Evolutionary conservation across 2,329 filamentous ascomycete genomes (phyloP).

Genomic region (Alternaria brassicae): DNA sequence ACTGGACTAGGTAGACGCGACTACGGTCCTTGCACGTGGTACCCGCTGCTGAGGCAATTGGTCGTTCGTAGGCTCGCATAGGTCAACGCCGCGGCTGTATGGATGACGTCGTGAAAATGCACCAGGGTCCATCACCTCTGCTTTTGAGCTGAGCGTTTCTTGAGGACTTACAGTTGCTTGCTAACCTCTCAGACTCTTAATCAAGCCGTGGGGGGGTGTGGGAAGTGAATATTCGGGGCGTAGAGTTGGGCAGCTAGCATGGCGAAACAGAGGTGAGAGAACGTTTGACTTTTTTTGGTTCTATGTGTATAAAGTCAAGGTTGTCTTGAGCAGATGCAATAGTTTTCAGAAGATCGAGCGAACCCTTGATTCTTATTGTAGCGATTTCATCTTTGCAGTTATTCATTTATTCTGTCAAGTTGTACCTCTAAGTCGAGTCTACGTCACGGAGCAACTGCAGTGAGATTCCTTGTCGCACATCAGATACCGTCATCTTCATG

Average conservation of each 20-base stretch:
- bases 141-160: neutral
- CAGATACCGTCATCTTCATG: neutral
- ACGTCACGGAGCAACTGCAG: neutral
- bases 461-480: neutral
- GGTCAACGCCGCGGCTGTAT: neutral
- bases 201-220: neutral
- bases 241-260: neutral
- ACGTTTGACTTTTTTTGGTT: neutral
- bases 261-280: neutral
- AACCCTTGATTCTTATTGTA: no score
- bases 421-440: neutral
- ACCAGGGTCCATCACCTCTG: neutral
- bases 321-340: no score
- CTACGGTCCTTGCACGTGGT: neutral
- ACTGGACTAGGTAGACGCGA: neutral
- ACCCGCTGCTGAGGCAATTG: neutral
- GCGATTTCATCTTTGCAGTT: no score
- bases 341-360: neutral
- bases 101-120: neutral
- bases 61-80: neutral
- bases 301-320: no score
- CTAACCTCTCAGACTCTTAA: neutral
- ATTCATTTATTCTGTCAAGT: no score
- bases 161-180: conserved; percentile 6
- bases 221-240: neutral